Evolutionary conservation across 768 basidiomycete species (phyloP).

Genomic region (Mycena epipterygia): DNA sequence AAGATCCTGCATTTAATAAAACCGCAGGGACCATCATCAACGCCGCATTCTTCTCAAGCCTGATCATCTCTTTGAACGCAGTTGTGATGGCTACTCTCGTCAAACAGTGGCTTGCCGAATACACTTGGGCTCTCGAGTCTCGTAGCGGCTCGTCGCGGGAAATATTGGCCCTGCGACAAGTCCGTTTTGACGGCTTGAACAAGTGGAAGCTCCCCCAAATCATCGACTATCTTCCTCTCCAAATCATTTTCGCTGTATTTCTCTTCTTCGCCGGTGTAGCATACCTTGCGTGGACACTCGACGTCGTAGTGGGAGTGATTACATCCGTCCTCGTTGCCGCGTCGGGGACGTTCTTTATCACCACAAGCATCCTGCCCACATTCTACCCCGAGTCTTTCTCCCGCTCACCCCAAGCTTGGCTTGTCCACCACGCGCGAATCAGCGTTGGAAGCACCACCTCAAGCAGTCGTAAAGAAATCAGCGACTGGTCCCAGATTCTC

Average conservation of each 20-base stretch:
- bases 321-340: conserved; percentile 16
- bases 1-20: conserved; percentile 22
- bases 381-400: conserved; percentile 29
- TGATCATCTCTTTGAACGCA: conserved; percentile 38
- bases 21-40: conserved; percentile 33
- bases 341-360: conserved; percentile 24
- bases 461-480: conserved; percentile 21
- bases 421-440: conserved; percentile 27
- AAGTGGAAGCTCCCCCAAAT: conserved; percentile 35
- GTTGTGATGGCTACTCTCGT: conserved; percentile 40
- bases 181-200: conserved; percentile 35
- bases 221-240: conserved; percentile 33
- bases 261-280: conserved; percentile 33
- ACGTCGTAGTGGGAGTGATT: conserved; percentile 23
- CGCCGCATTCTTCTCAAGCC: conserved; percentile 38
- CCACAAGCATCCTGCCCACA: conserved; percentile 30
- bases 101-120: conserved; percentile 41
- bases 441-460: conserved; percentile 10
- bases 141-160: conserved; percentile 24
- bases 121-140: conserved; percentile 30
- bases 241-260: conserved; percentile 27
- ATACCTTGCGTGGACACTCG: conserved; percentile 25
- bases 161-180: conserved; percentile 32
- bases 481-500: conserved; percentile 28
- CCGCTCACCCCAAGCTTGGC: conserved; percentile 32